These are phyloP conservation scores for Croton setiger DNA, from an alignment of 441 rosid genomes.

Conservation along the genomic window DNA sequence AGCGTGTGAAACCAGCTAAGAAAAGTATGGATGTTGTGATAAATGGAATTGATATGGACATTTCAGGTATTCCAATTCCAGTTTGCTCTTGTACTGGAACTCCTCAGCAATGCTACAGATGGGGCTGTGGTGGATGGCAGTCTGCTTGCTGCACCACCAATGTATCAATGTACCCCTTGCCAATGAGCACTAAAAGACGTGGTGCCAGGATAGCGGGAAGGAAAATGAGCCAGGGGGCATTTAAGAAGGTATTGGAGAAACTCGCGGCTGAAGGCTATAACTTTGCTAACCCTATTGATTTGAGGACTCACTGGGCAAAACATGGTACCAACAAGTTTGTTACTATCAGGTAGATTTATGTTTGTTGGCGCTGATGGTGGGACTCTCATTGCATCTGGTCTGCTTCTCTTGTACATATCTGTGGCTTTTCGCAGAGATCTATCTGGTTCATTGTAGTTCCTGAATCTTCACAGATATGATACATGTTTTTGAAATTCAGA, in stretches of 20 bases:
- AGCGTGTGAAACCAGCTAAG: constrained; percentile 66
- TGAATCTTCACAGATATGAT: constrained; percentile 34
- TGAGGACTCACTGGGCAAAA: constrained; percentile 92
- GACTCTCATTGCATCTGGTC: constrained; percentile 32
- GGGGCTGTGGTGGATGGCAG: constrained; percentile 99
- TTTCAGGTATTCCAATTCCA: constrained; percentile 81
- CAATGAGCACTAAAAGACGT: constrained; percentile 85
- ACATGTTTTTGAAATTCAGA: constrained; percentile 35
- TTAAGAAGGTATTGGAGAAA: constrained; percentile 82
- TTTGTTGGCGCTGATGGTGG: constrained; percentile 20
- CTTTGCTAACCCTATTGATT: constrained; percentile 76
- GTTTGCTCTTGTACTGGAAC: constrained; percentile 86
- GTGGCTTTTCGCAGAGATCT: constrained; percentile 44
- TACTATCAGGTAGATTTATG: constrained; percentile 76
- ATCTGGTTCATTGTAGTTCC: constrained; percentile 34
- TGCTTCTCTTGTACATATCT: constrained; percentile 38
- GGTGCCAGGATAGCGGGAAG: constrained; percentile 94
- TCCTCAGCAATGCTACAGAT: constrained; percentile 82
- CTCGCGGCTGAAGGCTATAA: constrained; percentile 71
- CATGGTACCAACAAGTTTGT: constrained; percentile 99
- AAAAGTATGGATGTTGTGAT: constrained; percentile 78
- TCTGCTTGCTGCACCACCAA: constrained; percentile 91
- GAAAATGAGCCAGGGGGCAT: constrained; percentile 98
- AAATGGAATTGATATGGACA: constrained; percentile 85
- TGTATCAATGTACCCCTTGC: constrained; percentile 83